Base-by-base conservation (phyloP, 495 filamentous ascomycete genomes). In the Rusavskia elegans region DNA sequence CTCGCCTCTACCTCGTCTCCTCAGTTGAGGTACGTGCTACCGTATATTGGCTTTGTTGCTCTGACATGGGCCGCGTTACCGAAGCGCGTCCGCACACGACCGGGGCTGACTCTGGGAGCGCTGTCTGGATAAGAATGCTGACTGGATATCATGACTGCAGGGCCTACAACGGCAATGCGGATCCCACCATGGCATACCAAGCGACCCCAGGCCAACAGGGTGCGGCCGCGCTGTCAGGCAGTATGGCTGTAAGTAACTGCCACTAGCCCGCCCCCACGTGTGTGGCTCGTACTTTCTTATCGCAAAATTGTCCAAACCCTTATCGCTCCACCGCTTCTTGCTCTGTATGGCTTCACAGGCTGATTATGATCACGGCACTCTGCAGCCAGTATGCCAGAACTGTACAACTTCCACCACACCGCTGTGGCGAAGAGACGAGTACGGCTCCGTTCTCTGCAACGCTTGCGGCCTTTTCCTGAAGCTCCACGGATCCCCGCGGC, bases 391-490 rank as follows among this genome's bases (percentile, higher is more conserved):
- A 54, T 99, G 92, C 64, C 88, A 94, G 65, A 99, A 99, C 71
- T 99, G 92, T 71, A 80, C 76, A 53, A 99, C 92, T 45, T 92
- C 86, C 8, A 96, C 89, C 48, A 97, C 92, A 37, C 92, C 92
- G 45, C 73, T 99, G 58, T 99, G 92, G 92, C 84, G 92, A 63
- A 79, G 92, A 63, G 92, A 99, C 74, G 92, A 99, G 71, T 76
- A 81, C 51, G 92, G 92, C 54, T 86, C 87, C 2, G 89, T 99
- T n/a, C 85, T 99, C 40, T 99, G 92, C 79, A 99, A 99, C 69
- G 92, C 93, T 40, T 99, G 93, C 65, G 93, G 93, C 35, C 71
- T 99, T 38, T 99, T 99, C 69, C 67, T 97, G 59, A 99, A 99
- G 72, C 80, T 99, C 55, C 92, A 99, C 59, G 87, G 87, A 55